Conservation (phyloP, 2,329 filamentous ascomycete genomes). For the Mycosphaerella sp. region DNA sequence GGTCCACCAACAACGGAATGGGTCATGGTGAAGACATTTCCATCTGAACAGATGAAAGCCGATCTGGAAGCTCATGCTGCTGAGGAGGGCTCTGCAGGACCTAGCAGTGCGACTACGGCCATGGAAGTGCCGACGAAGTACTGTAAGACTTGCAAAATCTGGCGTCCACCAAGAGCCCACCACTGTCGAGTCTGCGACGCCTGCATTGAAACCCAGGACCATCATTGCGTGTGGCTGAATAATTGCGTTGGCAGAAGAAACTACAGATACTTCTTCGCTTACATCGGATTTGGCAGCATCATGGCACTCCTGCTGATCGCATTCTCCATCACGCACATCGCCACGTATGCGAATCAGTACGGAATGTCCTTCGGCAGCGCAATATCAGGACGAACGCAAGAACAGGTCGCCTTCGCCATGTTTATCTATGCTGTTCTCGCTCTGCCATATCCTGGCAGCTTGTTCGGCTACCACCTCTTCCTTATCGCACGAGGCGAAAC, state of each 20-base stretch:
- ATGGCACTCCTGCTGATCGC: slow-evolving; percentile 70
- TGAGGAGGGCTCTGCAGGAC: slow-evolving; percentile 33
- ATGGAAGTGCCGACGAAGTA: slow-evolving; percentile 99
- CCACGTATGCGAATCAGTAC: slow-evolving; percentile 62
- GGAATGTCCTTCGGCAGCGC: slow-evolving; percentile 61
- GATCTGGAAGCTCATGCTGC: slow-evolving; percentile 13
- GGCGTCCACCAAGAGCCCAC: slow-evolving; percentile 90
- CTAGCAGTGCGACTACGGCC: slow-evolving; percentile 49
- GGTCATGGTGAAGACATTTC: slow-evolving; percentile 61
- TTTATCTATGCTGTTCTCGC: slow-evolving; percentile 73
- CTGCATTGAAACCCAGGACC: slow-evolving; percentile 93
- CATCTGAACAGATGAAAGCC: slow-evolving; percentile 11
- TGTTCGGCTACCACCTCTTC: slow-evolving; percentile 87
- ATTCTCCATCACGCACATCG: slow-evolving; percentile 72
- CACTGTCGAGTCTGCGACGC: slow-evolving; percentile 97
- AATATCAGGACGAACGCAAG: slow-evolving; percentile 37
- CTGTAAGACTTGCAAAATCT: slow-evolving; percentile 95
- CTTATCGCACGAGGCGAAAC: slow-evolving; percentile 88
- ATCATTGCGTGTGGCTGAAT: slow-evolving; percentile 98
- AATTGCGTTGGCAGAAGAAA: slow-evolving; percentile 96
- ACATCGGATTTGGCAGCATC: slow-evolving; percentile 72
- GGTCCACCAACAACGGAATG: slow-evolving; percentile 88
- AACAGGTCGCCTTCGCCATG: slow-evolving; percentile 62
- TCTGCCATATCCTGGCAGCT: slow-evolving; percentile 71
- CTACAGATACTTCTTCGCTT: slow-evolving; percentile 96